Percentiles rank a stretch among this genome's conserved stretches.
Conservation (phyloP, 257 asterid species). For the Jacaranda copaia region DNA sequence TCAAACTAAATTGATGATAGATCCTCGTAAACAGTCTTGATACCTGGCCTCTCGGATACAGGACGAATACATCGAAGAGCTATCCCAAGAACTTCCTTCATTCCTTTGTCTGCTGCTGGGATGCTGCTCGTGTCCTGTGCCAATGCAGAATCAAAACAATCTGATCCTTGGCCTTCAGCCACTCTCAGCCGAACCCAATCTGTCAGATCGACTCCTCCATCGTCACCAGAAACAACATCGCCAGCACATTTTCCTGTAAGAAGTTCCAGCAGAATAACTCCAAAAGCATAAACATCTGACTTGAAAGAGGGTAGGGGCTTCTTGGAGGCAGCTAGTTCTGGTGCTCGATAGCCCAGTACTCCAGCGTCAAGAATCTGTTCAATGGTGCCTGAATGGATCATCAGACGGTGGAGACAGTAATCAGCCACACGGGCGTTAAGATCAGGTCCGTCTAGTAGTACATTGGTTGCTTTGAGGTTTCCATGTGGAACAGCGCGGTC, state of each 20-base stretch:
- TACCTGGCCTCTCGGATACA: slow-evolving; percentile 94
- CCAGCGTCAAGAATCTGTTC: slow-evolving; percentile 97
- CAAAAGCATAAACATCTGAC: slow-evolving; percentile 92
- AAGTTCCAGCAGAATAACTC: slow-evolving; percentile 83
- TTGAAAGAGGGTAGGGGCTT: slow-evolving; percentile 92
- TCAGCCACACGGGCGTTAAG: slow-evolving; percentile 83
- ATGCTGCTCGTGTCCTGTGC: slow-evolving; percentile 51
- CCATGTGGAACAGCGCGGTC: slow-evolving; percentile 98
- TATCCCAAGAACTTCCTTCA: slow-evolving; percentile 91
- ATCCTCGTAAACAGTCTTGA: slow-evolving; percentile 94
- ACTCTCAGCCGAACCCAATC: slow-evolving; percentile 96
- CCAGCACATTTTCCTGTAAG: slow-evolving; percentile 96
- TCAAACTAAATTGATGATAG: slow-evolving; percentile 79
- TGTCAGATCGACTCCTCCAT: slow-evolving; percentile 86
- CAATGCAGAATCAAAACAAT: slow-evolving; percentile 77
- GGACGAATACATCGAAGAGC: slow-evolving; percentile 82
- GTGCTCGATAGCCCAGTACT: slow-evolving; percentile 93
- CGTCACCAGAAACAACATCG: slow-evolving; percentile 87
- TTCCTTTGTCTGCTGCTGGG: slow-evolving; percentile 77
- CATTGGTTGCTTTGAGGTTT: slow-evolving; percentile 85
- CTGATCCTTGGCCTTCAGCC: slow-evolving; percentile 78
- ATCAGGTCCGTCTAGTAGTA: slow-evolving; percentile 87
- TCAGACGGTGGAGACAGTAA: slow-evolving; percentile 95
- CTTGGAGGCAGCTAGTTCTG: slow-evolving; percentile 84
- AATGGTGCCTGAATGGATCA: slow-evolving; percentile 91